Conservation (phyloP, 495 filamentous ascomycete genomes). For the Xylaria nigripes region DNA sequence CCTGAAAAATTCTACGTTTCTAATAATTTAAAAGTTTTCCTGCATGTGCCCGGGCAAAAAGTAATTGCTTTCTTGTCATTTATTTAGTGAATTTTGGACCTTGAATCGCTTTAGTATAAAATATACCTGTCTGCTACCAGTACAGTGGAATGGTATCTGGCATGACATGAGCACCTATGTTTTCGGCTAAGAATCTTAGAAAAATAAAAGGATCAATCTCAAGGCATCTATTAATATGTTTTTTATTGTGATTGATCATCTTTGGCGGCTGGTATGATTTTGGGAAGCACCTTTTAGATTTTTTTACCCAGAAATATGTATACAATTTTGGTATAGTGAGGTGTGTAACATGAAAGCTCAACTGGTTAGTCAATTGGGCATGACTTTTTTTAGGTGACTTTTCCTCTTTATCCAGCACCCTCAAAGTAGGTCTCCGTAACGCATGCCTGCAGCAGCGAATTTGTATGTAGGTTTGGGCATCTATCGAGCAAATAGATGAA, state of each 20-base stretch:
- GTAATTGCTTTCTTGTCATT: background rate
- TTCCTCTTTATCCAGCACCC: too few relatives aligned
- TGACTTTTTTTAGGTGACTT: too few relatives aligned
- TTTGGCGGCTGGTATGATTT: too few relatives aligned
- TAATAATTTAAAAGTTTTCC: background rate
- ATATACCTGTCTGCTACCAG: background rate
- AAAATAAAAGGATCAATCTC: slow-evolving; percentile 9
- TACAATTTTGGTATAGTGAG: too few relatives aligned
- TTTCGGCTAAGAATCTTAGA: background rate
- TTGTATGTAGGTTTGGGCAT: too few relatives aligned
- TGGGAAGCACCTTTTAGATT: too few relatives aligned
- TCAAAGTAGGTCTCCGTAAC: too few relatives aligned
- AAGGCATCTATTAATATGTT: slow-evolving; percentile 4
- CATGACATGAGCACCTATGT: background rate
- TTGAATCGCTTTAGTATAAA: slow-evolving; percentile 2
- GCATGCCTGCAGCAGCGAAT: too few relatives aligned
- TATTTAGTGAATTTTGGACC: background rate
- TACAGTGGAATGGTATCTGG: background rate
- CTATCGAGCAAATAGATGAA: too few relatives aligned
- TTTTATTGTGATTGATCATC: slow-evolving; percentile 1
- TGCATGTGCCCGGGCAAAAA: background rate
- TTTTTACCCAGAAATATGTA: too few relatives aligned
- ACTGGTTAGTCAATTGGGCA: too few relatives aligned
- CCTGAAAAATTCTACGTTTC: background rate
- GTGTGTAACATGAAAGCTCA: too few relatives aligned